phyloP scores from a whole-genome alignment of 345 rosid genomes.

The Euphorbia pulcherrima region DNA sequence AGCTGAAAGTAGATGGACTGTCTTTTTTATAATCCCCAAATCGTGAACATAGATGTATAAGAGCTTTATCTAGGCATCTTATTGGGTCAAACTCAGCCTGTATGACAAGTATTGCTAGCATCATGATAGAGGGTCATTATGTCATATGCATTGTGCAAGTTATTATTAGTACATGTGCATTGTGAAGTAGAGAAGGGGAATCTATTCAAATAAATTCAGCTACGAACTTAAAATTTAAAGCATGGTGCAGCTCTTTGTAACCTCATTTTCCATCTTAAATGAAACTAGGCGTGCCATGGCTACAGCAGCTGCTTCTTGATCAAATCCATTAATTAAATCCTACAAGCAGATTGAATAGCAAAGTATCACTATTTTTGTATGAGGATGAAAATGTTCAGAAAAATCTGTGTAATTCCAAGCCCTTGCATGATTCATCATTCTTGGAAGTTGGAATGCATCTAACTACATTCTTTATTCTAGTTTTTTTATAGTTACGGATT shows the following conservation, averaged over 20 bases:
- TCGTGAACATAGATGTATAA: conserved; percentile 72
- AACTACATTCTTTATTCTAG: too few relatives aligned
- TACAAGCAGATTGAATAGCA: conserved; percentile 23
- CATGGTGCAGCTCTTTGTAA: conserved; percentile 14
- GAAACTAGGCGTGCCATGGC: conserved; percentile 87
- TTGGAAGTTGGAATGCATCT: too few relatives aligned
- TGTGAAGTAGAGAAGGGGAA: neutral
- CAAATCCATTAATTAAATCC: conserved; percentile 95
- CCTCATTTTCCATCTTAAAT: conserved; percentile 98
- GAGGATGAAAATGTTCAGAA: neutral
- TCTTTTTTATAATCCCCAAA: conserved; percentile 91
- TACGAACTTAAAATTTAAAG: neutral
- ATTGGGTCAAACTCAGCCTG: conserved; percentile 89
- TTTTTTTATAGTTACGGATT: too few relatives aligned
- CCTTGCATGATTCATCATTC: too few relatives aligned
- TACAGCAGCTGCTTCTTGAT: conserved; percentile 99
- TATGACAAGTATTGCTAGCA: conserved; percentile 19
- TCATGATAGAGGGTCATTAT: neutral
- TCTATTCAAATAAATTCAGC: conserved; percentile 2
- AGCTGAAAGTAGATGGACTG: conserved; percentile 70
- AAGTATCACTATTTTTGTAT: neutral
- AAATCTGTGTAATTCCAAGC: neutral
- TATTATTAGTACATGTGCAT: neutral
- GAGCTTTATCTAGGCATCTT: conserved; percentile 88
- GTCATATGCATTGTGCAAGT: neutral